These are phyloP conservation scores for Neurospora sp. DNA, from an alignment of 2,329 filamentous ascomycete species.

Conservation along the genomic window DNA sequence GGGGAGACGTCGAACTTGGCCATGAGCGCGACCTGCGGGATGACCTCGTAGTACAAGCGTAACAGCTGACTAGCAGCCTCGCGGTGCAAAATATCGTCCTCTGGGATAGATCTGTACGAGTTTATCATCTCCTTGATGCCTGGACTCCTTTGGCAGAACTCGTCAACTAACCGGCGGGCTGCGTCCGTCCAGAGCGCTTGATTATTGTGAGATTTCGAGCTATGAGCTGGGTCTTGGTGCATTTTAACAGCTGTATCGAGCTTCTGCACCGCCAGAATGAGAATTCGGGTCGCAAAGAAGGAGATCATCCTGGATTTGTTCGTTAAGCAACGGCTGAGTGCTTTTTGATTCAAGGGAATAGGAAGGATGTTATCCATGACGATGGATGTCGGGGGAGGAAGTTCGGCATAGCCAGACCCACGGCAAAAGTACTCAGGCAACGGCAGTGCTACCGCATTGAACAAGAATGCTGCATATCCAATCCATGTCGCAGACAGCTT, in stretches of 20 bases:
- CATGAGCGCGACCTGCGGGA: slow-evolving; percentile 68
- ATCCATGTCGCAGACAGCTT: slow-evolving; percentile 93
- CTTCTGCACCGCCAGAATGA: slow-evolving; percentile 73
- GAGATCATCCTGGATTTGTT: slow-evolving; percentile 69
- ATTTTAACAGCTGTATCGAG: slow-evolving; percentile 53
- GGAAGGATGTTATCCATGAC: slow-evolving; percentile 82
- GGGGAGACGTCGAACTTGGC: slow-evolving; percentile 84
- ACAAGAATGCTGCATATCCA: slow-evolving; percentile 81
- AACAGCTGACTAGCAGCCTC: slow-evolving; percentile 72
- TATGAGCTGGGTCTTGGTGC: slow-evolving; percentile 36
- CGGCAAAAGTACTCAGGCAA: slow-evolving; percentile 66
- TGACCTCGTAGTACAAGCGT: slow-evolving; percentile 72
- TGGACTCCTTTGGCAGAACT: slow-evolving; percentile 71
- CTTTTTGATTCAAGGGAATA: slow-evolving; percentile 68
- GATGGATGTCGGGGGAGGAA: slow-evolving; percentile 69
- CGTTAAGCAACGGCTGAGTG: slow-evolving; percentile 67
- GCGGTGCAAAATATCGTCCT: slow-evolving; percentile 62
- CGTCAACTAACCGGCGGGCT: slow-evolving; percentile 53
- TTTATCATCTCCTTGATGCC: slow-evolving; percentile 71
- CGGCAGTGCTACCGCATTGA: slow-evolving; percentile 65
- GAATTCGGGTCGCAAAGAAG: slow-evolving; percentile 72
- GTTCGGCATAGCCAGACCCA: slow-evolving; percentile 46
- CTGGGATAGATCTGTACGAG: slow-evolving; percentile 58
- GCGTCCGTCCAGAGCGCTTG: slow-evolving; percentile 58
- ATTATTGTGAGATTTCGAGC: slow-evolving; percentile 15